phyloP scores from a whole-genome alignment of 306 rosid species.

The Rubus idaeus region DNA sequence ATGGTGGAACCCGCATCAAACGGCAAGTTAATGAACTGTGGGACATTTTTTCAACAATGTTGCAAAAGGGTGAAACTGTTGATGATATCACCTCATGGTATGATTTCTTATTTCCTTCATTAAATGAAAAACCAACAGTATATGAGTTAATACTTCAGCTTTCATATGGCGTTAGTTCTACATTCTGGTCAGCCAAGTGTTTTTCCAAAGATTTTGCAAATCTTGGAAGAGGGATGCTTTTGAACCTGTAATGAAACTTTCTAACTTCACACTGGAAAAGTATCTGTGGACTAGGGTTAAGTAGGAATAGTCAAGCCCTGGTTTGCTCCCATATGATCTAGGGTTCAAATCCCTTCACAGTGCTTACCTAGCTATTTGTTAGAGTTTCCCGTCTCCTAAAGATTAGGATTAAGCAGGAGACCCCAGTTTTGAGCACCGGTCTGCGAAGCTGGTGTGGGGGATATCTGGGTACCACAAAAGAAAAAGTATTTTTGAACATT shows the following conservation, averaged over 20 bases:
- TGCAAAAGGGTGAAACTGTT: conserved; percentile 44
- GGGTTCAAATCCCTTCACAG: neutral
- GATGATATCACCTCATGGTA: conserved; percentile 42
- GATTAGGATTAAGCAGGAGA: neutral
- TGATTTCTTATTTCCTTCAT: conserved; percentile 27
- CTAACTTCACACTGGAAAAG: neutral
- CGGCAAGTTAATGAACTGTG: conserved; percentile 50
- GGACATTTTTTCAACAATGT: conserved; percentile 49
- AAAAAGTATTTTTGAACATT: neutral
- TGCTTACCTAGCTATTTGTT: neutral
- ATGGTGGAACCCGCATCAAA: conserved; percentile 41
- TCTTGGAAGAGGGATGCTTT: neutral
- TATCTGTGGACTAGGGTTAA: neutral
- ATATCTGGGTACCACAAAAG: neutral
- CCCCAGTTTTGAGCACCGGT: neutral
- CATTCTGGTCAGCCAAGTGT: neutral
- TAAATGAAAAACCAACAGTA: neutral
- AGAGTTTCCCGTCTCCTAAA: neutral
- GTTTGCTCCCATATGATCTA: neutral
- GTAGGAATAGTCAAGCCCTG: neutral
- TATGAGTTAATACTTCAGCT: neutral
- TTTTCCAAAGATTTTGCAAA: neutral
- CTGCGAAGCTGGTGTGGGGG: neutral
- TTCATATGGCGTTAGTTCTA: neutral
- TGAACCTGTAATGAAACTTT: neutral